Base-by-base conservation (phyloP, 2,329 filamentous ascomycete genomes). In the Bipolaris victoriae region DNA sequence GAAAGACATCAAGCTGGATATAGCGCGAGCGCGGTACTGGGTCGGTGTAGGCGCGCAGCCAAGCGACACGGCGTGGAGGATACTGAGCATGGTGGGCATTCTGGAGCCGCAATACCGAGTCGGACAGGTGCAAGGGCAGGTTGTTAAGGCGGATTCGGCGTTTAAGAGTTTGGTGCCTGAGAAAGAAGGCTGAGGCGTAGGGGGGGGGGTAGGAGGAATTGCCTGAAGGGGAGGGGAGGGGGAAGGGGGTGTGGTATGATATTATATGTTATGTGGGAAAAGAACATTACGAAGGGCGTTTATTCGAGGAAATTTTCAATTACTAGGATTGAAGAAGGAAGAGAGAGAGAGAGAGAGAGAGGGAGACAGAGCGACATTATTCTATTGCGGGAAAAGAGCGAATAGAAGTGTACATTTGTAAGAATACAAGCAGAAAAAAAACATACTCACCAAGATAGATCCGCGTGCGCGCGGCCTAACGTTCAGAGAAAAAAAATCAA, bases 1-100 rank as follows among this genome's bases (percentile, higher is more conserved):
- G 81, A 99, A 99, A 79, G 93, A 98, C 66, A 90, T 99, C 74
- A 88, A 91, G 71, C 84, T 99, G 13, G 95, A 99, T 77, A 81
- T 85, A 7, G 81, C 86, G 64, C 84, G 95, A 58, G 90, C 94
- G 55, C 89, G 90, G 77, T 99, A 99, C 81, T 99, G 95, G 95
- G 84, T 99, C 35, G 95, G 95, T 75, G 94, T 98, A 3, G 95
- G 95, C 1, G 95, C 95, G 54, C 95, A 99, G 80, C 95, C 95
- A 9, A 93, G 90, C 61, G 91, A 97, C 66, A 88, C 91, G 3
- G 91, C 90, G 35, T 97, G 93, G 93, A 84, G 91, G 74, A 77
- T 98, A 69, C 80, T 99, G 67, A 86, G 85, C 54, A 89, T 97
- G 91, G 91, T 76, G 29, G 75, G 75, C 29, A 73, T 77, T 35